These are phyloP conservation scores for Stagonosporopsis tanaceti DNA, from an alignment of 2,329 filamentous ascomycete species.

Conservation along the genomic window DNA sequence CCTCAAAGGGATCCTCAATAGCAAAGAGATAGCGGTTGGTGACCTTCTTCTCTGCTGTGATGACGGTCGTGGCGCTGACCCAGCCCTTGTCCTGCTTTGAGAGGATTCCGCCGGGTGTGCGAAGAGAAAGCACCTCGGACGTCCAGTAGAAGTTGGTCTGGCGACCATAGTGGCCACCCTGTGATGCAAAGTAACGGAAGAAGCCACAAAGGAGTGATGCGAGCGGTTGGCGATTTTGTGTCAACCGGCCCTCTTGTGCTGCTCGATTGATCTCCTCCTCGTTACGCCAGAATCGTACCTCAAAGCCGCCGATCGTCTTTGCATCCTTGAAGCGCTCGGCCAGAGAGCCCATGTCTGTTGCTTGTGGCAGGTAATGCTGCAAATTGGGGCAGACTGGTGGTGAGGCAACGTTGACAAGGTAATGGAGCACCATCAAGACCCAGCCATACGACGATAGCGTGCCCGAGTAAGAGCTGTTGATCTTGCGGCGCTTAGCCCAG, in stretches of 20 bases:
- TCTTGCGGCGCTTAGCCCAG: constrained; percentile 85
- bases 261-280: constrained; percentile 72
- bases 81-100: constrained; percentile 82
- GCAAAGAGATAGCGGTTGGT: constrained; percentile 84
- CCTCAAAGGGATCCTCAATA: constrained; percentile 91
- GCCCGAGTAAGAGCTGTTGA: constrained; percentile 86
- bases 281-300: constrained; percentile 80
- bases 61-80: constrained; percentile 78
- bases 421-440: constrained; percentile 91
- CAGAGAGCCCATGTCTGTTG: constrained; percentile 24
- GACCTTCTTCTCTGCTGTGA: constrained; percentile 72
- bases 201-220: constrained; percentile 81
- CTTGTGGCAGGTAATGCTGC: constrained; percentile 61
- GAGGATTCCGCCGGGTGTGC: constrained; percentile 73
- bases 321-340: constrained; percentile 52
- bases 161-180: constrained; percentile 30
- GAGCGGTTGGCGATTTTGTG: constrained; percentile 72
- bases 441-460: constrained; percentile 91
- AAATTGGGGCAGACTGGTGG: constrained; percentile 88
- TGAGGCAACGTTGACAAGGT: constrained; percentile 80
- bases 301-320: constrained; percentile 67
- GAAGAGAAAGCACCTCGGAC: constrained; percentile 78
- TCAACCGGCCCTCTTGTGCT: constrained; percentile 66
- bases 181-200: constrained; percentile 83
- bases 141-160: constrained; percentile 79